Conservation (phyloP, 306 rosid genomes). For the Rubus parviflorus region DNA sequence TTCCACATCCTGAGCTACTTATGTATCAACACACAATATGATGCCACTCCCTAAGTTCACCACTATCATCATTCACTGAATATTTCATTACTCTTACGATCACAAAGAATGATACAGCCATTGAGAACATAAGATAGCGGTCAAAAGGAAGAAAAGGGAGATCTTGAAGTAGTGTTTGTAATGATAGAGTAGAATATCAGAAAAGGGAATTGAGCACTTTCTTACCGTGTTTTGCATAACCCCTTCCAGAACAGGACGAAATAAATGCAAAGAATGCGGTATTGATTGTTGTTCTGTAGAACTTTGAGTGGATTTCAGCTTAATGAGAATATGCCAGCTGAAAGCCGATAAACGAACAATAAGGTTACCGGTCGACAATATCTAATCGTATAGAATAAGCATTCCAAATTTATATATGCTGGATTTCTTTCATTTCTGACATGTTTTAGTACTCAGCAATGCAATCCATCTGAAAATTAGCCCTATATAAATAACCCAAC, state of each 20-base stretch:
- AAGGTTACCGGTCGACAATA: not conserved
- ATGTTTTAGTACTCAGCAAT: no score
- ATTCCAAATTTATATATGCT: no score
- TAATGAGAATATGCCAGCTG: slow-evolving; percentile 11
- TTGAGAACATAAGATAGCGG: not conserved
- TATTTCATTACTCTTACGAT: no score
- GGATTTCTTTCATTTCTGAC: no score
- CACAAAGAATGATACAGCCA: not conserved
- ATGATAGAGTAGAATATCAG: not conserved
- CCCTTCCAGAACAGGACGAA: not conserved
- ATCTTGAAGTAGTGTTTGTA: not conserved
- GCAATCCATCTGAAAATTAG: not conserved
- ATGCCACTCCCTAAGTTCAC: no score
- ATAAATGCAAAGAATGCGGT: not conserved
- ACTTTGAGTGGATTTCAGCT: not conserved
- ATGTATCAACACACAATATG: no score
- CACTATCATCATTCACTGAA: no score
- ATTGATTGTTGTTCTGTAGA: not conserved
- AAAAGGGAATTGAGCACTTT: not conserved
- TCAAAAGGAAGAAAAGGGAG: not conserved
- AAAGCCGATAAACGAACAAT: not conserved
- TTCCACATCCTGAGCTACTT: no score
- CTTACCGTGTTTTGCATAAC: not conserved
- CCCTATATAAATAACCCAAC: no score
- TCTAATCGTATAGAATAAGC: no score